Base-by-base conservation (phyloP, 1,284 basidiomycete species). In the Ustilago trichophora region DNA sequence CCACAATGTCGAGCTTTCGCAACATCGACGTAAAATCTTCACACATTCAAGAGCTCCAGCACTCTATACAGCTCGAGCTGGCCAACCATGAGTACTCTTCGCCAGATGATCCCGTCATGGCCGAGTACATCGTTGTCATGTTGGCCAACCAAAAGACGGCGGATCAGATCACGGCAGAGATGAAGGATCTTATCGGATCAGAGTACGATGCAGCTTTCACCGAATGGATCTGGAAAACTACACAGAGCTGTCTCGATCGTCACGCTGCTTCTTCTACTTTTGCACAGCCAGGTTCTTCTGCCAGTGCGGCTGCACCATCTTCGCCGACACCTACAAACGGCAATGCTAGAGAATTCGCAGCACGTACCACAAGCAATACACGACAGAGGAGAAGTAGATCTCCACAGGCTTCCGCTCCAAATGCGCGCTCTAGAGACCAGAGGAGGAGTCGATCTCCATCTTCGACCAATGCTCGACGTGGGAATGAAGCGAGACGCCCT, bases 101-200 rank as follows among this genome's bases (percentile, higher is more conserved):
- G 22, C 37, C 50, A 12, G 76, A 76, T 37, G 77, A 79, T 38
- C 45, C 55, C 18, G 71, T 78, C 26, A 76, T 76, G 75, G 77
- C 78, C 41, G 80, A 81, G 47, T 81, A 80, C 50, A 73, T 82
- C 33, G 75, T 77, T 16, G 80, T 82, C 41, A 82, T 82, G 80
- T 59, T 80, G 29, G 77, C 77, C 27, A 80, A 80, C 31, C 71
- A 72, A 40, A 80, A 80, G 57, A 65, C 74, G 15, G 48, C 62
- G 5, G 70, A 71, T 5, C 71, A 75, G 54, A 73, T 80, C 53
- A 73, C 70, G 4, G 60, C 67, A 18, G 78, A 80, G 62, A 67
- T 80, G 34, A 45, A 67, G 32, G 78, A 80, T 16, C 58, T 80
- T 24, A 59, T 80, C 13, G 78, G 78, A 29, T 48, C 65, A 7